A percentile compares a stretch with the other conserved stretches of the same genome.
phyloP scores from a whole-genome alignment of 179 eudicot genomes.

The Silene coronaria region DNA sequence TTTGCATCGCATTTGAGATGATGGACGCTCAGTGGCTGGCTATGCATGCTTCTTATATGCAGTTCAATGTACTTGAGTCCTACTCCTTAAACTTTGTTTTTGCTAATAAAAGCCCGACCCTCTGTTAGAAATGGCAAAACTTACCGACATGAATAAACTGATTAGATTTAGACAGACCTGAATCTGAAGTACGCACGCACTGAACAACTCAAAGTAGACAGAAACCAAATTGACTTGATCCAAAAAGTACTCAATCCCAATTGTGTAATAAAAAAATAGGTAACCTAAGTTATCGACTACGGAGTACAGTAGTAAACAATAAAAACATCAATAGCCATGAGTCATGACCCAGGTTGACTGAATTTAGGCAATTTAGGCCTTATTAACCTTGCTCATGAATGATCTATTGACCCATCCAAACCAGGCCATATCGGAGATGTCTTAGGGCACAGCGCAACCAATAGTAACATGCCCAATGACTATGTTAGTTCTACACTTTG shows the following conservation, averaged over 20 bases:
- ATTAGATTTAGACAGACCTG: not conserved
- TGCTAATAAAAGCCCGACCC: not conserved
- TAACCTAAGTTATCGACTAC: too few relatives aligned
- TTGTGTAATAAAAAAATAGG: too few relatives aligned
- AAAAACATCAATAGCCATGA: too few relatives aligned
- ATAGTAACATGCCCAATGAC: not conserved
- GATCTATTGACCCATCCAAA: not conserved
- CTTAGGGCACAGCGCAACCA: not conserved
- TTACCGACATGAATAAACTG: not conserved
- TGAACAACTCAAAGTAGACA: not conserved
- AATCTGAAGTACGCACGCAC: not conserved
- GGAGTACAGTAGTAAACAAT: too few relatives aligned
- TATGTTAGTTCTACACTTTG: not conserved
- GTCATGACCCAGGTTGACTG: not conserved
- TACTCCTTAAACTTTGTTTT: conserved; percentile 13
- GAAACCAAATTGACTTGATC: too few relatives aligned
- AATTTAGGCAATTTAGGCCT: not conserved
- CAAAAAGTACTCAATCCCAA: too few relatives aligned
- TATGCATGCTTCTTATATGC: conserved; percentile 89
- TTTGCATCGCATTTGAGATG: conserved; percentile 85
- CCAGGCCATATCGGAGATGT: not conserved
- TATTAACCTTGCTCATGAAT: not conserved
- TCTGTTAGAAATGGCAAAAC: not conserved
- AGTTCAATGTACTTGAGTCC: conserved; percentile 62
- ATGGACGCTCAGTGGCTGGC: conserved; percentile 99